phyloP scores from a whole-genome alignment of 257 asterid genomes.

The Pogostemon cablin region DNA sequence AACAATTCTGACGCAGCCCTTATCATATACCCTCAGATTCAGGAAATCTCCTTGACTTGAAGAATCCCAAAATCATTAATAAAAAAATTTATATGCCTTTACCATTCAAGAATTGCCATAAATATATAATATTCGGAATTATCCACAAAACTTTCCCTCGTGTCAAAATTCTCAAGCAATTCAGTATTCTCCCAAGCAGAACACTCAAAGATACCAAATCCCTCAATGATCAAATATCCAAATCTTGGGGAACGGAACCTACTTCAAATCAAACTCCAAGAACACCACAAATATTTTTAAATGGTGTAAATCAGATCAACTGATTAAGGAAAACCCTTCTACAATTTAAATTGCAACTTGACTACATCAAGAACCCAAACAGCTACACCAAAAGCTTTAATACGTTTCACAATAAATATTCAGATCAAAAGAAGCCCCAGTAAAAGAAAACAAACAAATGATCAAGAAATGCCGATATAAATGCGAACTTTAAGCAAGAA shows the following conservation, averaged over 20 bases:
- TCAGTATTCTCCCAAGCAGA: background rate
- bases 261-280: constrained; percentile 30
- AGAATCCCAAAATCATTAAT: constrained; percentile 26
- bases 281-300: background rate
- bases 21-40: constrained; percentile 43
- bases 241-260: constrained; percentile 6
- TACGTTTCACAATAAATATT: constrained; percentile 28
- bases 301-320: background rate
- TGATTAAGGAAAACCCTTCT: constrained; percentile 3
- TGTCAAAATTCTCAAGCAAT: constrained; percentile 43
- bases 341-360: constrained; percentile 29
- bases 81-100: constrained; percentile 30
- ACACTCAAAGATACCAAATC: background rate
- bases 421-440: constrained; percentile 45
- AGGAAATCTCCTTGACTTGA: constrained; percentile 33
- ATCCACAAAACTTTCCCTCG: constrained; percentile 21
- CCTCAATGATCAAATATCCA: constrained; percentile 17
- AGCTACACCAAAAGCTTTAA: constrained; percentile 31
- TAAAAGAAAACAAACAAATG: constrained; percentile 26
- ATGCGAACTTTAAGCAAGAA: constrained; percentile 42
- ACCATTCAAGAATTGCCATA: constrained; percentile 25
- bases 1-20: constrained; percentile 33
- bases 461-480: constrained; percentile 24
- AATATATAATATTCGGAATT: constrained; percentile 37
- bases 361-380: constrained; percentile 17